phyloP scores from a whole-genome alignment of 306 rosid genomes.

The Prunus fruticosa region DNA sequence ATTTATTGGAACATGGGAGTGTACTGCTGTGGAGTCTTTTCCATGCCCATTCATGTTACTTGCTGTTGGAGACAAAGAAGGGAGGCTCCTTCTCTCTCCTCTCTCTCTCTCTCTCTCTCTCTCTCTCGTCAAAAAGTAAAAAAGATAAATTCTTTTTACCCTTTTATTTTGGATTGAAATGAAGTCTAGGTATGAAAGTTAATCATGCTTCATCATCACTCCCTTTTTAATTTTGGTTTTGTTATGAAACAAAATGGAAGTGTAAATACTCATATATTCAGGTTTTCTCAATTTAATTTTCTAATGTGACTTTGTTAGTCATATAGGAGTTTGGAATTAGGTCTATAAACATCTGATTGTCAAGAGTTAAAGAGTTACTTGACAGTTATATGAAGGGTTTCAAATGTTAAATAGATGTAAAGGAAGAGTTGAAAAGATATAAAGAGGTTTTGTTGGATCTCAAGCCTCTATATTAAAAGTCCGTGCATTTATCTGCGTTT shows the following conservation, averaged over 20 bases:
- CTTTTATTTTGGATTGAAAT: not conserved
- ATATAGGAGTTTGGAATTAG: too few relatives aligned
- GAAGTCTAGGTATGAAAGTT: not conserved
- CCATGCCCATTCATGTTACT: slow-evolving; percentile 7
- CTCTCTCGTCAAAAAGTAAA: too few relatives aligned
- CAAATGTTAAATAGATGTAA: too few relatives aligned
- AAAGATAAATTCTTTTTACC: not conserved
- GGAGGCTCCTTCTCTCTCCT: not conserved
- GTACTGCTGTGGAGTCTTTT: not conserved
- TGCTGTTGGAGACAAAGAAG: not conserved
- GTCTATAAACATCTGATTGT: too few relatives aligned
- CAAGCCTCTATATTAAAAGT: too few relatives aligned
- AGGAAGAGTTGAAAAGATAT: too few relatives aligned
- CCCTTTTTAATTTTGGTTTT: not conserved
- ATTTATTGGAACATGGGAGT: not conserved
- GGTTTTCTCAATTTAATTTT: too few relatives aligned
- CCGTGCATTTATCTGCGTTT: too few relatives aligned
- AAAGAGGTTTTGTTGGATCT: too few relatives aligned
- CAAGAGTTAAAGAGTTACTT: too few relatives aligned
- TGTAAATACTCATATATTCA: not conserved
- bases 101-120: not conserved
- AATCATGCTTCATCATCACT: not conserved
- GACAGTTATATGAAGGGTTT: too few relatives aligned
- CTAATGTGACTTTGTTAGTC: too few relatives aligned
- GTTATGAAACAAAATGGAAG: not conserved